Evolutionary conservation across 2,329 filamentous ascomycete genomes (phyloP).

Genomic region (Colletotrichum lini): DNA sequence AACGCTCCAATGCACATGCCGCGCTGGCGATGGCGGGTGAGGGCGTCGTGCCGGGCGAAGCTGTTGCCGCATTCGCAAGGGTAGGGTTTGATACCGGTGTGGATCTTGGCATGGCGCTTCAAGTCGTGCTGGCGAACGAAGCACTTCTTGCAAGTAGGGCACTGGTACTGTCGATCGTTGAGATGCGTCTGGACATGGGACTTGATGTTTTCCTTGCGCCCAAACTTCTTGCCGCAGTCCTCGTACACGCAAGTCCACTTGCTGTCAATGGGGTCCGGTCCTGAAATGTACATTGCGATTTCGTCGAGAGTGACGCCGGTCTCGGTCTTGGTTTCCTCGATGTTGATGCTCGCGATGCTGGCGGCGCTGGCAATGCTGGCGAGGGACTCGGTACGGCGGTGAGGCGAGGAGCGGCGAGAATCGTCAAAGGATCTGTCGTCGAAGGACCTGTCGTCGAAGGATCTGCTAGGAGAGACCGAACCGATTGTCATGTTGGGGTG

Average conservation of each 20-base stretch:
- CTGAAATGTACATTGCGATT: constrained; percentile 80
- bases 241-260: constrained; percentile 86
- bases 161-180: constrained; percentile 95
- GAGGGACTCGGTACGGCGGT: constrained; percentile 72
- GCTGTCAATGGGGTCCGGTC: constrained; percentile 79
- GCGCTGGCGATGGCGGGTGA: constrained; percentile 93
- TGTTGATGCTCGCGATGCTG: constrained; percentile 74
- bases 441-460: constrained; percentile 43
- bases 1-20: constrained; percentile 98
- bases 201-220: constrained; percentile 99
- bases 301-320: constrained; percentile 92
- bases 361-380: constrained; percentile 71
- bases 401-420: constrained; percentile 54
- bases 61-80: constrained; percentile 94
- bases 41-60: constrained; percentile 94
- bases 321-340: constrained; percentile 77
- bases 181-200: constrained; percentile 98
- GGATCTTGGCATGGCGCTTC: constrained; percentile 97
- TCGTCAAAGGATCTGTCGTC: constrained; percentile 44
- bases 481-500: constrained; percentile 42
- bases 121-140: constrained; percentile 98
- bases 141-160: constrained; percentile 92
- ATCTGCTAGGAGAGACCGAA: constrained; percentile 45
- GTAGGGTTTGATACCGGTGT: constrained; percentile 95
- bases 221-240: constrained; percentile 89